phyloP scores from a whole-genome alignment of 345 rosid genomes.

The Salix brachista region DNA sequence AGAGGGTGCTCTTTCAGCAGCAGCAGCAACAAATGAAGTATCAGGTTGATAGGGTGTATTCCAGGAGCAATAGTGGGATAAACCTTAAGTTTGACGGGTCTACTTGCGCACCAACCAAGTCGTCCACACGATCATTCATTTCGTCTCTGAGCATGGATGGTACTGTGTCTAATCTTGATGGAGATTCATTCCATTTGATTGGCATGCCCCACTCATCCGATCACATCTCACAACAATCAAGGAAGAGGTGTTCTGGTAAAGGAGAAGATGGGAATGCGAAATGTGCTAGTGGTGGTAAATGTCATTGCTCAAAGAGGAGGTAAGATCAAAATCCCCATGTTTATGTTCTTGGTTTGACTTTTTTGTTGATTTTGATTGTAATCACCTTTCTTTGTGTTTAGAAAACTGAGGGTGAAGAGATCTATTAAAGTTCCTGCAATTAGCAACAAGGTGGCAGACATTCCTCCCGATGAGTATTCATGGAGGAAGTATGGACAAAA shows the following conservation, averaged over 20 bases:
- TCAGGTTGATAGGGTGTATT: slow-evolving; percentile 38
- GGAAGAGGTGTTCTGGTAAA: slow-evolving; percentile 54
- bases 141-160: slow-evolving; percentile 72
- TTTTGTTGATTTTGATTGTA: neutral
- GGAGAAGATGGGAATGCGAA: slow-evolving; percentile 62
- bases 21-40: slow-evolving; percentile 31
- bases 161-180: slow-evolving; percentile 39
- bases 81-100: slow-evolving; percentile 62
- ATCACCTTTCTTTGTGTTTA: slow-evolving; percentile 9
- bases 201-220: slow-evolving; percentile 50
- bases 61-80: slow-evolving; percentile 46
- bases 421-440: slow-evolving; percentile 83
- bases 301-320: slow-evolving; percentile 83
- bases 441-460: slow-evolving; percentile 78
- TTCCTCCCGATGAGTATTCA: slow-evolving; percentile 80
- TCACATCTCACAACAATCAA: slow-evolving; percentile 44
- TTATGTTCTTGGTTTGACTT: neutral
- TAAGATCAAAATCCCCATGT: slow-evolving; percentile 3
- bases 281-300: slow-evolving; percentile 55
- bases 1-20: slow-evolving; percentile 41
- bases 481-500: slow-evolving; percentile 90
- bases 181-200: slow-evolving; percentile 51
- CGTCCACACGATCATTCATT: slow-evolving; percentile 53
- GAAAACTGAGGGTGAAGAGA: slow-evolving; percentile 62
- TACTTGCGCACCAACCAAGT: slow-evolving; percentile 48